phyloP scores from a whole-genome alignment of 2,329 filamentous ascomycete genomes.

The Drechslera avenae region DNA sequence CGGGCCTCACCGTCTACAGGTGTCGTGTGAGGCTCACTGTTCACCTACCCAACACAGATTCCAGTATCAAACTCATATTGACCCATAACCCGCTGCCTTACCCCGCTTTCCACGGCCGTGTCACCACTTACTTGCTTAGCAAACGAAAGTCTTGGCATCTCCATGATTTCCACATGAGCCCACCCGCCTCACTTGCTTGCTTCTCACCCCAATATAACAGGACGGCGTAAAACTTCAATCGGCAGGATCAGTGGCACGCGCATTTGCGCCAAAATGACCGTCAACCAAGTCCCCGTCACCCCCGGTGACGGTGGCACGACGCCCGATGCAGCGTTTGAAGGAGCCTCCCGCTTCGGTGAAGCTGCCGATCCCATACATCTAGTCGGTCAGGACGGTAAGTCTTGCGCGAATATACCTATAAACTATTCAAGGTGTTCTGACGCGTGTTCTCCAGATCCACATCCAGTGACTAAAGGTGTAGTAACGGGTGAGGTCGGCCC shows the following conservation, averaged over 20 bases:
- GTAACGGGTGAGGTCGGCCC: conserved; percentile 17
- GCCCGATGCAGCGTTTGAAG: neutral
- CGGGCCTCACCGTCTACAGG: too few species aligned
- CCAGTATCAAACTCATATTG: conserved; percentile 1
- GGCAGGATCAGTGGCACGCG: conserved; percentile 15
- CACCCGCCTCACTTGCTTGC: neutral
- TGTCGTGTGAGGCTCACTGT: too few species aligned
- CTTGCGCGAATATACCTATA: neutral
- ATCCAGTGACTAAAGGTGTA: neutral
- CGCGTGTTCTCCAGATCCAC: neutral
- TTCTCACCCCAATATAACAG: neutral
- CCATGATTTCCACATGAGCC: neutral
- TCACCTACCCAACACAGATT: neutral
- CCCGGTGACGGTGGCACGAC: conserved; percentile 8
- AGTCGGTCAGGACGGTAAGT: conserved; percentile 11
- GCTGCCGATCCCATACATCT: conserved; percentile 10
- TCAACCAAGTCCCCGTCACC: neutral
- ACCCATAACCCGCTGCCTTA: neutral
- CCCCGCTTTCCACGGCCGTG: neutral
- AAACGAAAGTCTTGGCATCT: conserved; percentile 3
- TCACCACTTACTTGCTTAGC: neutral
- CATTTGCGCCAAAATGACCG: neutral
- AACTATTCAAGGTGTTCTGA: neutral
- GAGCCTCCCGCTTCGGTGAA: conserved; percentile 12
- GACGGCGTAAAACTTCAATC: neutral